Conservation (phyloP, 139 green algal genomes). For the Pleodorina starrii region DNA sequence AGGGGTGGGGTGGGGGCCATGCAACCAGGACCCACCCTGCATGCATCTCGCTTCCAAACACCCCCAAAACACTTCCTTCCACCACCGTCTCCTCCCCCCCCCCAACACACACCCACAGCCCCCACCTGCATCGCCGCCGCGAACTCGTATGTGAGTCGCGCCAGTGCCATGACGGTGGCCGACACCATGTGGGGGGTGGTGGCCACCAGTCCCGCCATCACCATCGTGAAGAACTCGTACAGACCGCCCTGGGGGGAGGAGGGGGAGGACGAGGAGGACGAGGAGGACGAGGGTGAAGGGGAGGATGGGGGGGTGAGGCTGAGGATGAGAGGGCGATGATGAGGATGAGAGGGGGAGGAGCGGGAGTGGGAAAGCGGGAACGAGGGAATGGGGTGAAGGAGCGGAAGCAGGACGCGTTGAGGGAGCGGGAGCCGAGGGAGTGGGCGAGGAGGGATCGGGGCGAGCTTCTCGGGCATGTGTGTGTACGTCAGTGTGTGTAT, state of each 20-base stretch:
- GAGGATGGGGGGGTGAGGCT: too few species aligned
- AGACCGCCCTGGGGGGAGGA: constrained; percentile 71
- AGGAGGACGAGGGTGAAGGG: not conserved
- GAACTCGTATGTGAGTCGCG: constrained; percentile 96
- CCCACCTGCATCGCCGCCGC: constrained; percentile 63
- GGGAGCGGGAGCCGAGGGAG: too few species aligned
- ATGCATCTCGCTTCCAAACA: not conserved
- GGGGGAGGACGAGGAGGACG: not conserved
- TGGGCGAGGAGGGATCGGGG: too few species aligned
- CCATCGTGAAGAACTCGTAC: constrained; percentile 82
- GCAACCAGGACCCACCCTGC: not conserved
- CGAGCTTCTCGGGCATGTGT: too few species aligned
- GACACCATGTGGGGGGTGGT: constrained; percentile 58
- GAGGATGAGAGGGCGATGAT: too few species aligned
- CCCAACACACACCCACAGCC: not conserved
- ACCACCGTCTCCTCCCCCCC: not conserved
- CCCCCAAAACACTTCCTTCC: not conserved
- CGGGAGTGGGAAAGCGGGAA: too few species aligned
- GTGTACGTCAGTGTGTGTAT: too few species aligned
- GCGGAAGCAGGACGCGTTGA: too few species aligned
- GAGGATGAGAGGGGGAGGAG: too few species aligned
- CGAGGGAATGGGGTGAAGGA: too few species aligned
- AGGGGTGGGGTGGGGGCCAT: not conserved
- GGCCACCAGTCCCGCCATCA: constrained; percentile 87
- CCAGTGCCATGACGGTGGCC: constrained; percentile 89